Conservation (phyloP, 345 rosid species). For the Bruguiera parviflora region DNA sequence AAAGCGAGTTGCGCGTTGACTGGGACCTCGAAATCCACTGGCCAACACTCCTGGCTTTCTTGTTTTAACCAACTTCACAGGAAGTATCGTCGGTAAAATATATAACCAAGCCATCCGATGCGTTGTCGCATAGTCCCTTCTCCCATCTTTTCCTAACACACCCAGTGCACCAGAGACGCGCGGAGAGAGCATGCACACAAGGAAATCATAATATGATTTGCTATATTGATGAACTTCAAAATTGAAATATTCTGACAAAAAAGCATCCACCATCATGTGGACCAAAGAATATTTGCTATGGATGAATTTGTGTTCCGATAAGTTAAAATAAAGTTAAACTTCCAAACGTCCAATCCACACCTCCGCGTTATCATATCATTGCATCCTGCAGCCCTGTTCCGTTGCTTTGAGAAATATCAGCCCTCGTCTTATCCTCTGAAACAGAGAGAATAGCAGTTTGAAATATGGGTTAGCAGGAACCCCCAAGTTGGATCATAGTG, state of each 20-base stretch:
- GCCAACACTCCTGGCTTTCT: no score
- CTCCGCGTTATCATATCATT: constrained; percentile 25
- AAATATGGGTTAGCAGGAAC: neutral
- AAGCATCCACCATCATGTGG: constrained; percentile 27
- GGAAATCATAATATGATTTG: neutral
- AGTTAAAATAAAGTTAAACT: neutral
- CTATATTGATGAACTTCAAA: neutral
- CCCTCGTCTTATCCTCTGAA: constrained; percentile 79
- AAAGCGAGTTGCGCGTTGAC: no score
- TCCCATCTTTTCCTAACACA: no score
- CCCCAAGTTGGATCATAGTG: neutral
- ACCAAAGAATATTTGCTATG: constrained; percentile 32
- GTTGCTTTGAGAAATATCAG: constrained; percentile 60
- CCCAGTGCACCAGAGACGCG: no score
- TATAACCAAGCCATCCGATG: no score
- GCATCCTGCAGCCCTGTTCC: constrained; percentile 68
- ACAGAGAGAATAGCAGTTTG: constrained; percentile 1
- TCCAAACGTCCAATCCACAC: neutral
- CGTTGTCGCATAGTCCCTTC: no score
- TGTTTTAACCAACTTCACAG: no score
- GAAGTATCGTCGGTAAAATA: no score
- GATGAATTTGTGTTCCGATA: neutral
- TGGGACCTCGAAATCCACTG: no score
- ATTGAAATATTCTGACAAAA: constrained; percentile 4
- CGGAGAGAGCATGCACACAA: neutral